These are phyloP conservation scores for Oryza glumipatula DNA, from an alignment of 176 grass and related monocot genomes.

Conservation along the genomic window DNA sequence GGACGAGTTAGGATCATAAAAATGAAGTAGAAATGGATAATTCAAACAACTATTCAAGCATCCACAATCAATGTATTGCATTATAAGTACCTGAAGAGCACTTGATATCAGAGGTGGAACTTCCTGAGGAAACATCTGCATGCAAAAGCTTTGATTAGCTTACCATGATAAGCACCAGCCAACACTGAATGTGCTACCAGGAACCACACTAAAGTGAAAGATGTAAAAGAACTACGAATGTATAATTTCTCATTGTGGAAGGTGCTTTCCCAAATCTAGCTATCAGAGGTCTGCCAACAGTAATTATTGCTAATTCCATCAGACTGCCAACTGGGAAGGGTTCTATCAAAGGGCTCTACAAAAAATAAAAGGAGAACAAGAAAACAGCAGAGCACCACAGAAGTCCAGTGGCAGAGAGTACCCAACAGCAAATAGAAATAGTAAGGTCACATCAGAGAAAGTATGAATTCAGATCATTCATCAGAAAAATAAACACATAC, in stretches of 20 bases:
- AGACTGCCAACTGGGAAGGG: too few species aligned
- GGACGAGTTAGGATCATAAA: not conserved
- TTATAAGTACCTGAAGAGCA: slow-evolving; percentile 58
- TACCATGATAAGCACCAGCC: not conserved
- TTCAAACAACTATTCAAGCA: not conserved
- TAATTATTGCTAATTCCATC: too few species aligned
- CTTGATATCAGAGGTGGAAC: slow-evolving; percentile 51
- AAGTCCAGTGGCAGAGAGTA: not conserved
- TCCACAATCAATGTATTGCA: slow-evolving; percentile 2
- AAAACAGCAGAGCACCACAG: too few species aligned
- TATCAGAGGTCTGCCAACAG: too few species aligned
- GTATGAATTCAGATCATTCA: not conserved
- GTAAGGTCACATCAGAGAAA: not conserved
- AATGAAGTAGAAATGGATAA: not conserved
- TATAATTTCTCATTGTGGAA: too few species aligned
- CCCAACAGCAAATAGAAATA: not conserved
- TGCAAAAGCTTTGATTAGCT: slow-evolving; percentile 36
- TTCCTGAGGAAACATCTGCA: slow-evolving; percentile 61
- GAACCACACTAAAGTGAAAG: not conserved
- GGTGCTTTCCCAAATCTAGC: too few species aligned
- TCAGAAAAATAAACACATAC: slow-evolving; percentile 20
- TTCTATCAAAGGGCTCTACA: too few species aligned
- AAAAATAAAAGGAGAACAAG: too few species aligned
- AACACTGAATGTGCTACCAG: not conserved
- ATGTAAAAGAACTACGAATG: not conserved